Evolutionary conservation across 345 rosid genomes (phyloP).

Genomic region (Gossypium herbaceum): DNA sequence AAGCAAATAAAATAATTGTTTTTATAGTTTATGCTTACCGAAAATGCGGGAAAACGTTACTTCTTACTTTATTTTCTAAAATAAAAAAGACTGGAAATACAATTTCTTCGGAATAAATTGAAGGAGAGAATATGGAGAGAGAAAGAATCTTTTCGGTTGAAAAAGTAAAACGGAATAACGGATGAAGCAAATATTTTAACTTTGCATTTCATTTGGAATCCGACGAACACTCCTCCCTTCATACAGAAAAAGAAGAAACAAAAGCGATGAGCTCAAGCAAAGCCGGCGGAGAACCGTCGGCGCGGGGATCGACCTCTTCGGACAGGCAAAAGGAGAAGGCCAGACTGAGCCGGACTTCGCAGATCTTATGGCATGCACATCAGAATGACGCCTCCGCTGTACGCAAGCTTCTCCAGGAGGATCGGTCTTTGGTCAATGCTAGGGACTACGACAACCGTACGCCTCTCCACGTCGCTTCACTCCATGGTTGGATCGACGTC

Average conservation of each 20-base stretch:
- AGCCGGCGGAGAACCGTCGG: slow-evolving; percentile 25
- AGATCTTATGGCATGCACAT: slow-evolving; percentile 99
- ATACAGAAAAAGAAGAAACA: neutral
- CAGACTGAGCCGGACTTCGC: slow-evolving; percentile 92
- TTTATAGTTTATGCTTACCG: too few relatives aligned
- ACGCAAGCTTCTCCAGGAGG: slow-evolving; percentile 87
- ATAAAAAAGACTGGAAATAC: neutral
- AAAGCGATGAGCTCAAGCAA: slow-evolving; percentile 34
- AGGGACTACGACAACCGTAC: slow-evolving; percentile 90
- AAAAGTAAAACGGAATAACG: neutral
- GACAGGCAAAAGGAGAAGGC: slow-evolving; percentile 95
- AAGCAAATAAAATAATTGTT: accelerated
- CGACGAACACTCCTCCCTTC: too few relatives aligned
- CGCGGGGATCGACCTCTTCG: slow-evolving; percentile 25
- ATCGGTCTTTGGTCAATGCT: slow-evolving; percentile 74
- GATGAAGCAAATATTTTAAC: neutral
- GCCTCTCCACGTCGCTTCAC: slow-evolving; percentile 94
- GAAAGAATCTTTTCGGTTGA: neutral
- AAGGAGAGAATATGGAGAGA: neutral
- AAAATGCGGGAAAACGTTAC: too few relatives aligned
- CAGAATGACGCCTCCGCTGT: slow-evolving; percentile 88
- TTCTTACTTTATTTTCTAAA: too few relatives aligned
- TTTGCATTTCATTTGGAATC: neutral
- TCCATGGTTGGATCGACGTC: slow-evolving; percentile 91
- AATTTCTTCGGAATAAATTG: neutral